phyloP scores from a whole-genome alignment of 352 stramenopile genomes.

The Phytophthora hibernalis region DNA sequence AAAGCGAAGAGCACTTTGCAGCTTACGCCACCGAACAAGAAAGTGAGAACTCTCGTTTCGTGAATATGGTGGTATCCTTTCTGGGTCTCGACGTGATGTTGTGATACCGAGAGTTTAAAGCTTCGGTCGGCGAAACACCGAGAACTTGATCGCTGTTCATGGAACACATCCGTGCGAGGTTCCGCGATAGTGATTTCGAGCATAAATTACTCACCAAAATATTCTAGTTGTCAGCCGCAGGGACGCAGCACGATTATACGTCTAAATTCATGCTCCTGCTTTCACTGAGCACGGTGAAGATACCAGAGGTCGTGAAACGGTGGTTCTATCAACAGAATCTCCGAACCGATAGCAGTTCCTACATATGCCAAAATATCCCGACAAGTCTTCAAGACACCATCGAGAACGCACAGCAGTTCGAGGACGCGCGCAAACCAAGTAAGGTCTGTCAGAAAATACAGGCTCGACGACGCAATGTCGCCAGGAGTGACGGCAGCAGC shows the following conservation, averaged over 20 bases:
- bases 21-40: too few relatives aligned
- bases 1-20: too few relatives aligned
- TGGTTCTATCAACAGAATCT: conserved; percentile 19
- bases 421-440: conserved; percentile 7
- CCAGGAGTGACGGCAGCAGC: conserved; percentile 22
- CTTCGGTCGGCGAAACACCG: neutral
- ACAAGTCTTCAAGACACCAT: conserved; percentile 10
- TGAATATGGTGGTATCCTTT: conserved; percentile 12
- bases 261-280: conserved; percentile 17
- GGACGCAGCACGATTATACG: conserved; percentile 7
- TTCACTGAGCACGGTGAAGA: neutral
- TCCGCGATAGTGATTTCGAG: conserved; percentile 21
- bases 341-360: neutral
- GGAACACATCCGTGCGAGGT: conserved; percentile 11
- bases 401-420: conserved; percentile 8
- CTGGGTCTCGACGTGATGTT: conserved; percentile 22
- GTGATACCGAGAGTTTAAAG: conserved; percentile 24
- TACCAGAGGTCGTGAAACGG: conserved; percentile 7
- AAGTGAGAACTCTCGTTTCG: conserved; percentile 5
- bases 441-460: neutral
- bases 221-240: neutral
- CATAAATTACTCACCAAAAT: conserved; percentile 3
- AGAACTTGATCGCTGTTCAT: conserved; percentile 16
- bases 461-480: neutral
- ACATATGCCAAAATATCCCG: conserved; percentile 18